Percentiles rank a stretch among this genome's conserved stretches.
Evolutionary conservation across 768 basidiomycete genomes (phyloP).

Genomic region (Lactifluus echinatus): DNA sequence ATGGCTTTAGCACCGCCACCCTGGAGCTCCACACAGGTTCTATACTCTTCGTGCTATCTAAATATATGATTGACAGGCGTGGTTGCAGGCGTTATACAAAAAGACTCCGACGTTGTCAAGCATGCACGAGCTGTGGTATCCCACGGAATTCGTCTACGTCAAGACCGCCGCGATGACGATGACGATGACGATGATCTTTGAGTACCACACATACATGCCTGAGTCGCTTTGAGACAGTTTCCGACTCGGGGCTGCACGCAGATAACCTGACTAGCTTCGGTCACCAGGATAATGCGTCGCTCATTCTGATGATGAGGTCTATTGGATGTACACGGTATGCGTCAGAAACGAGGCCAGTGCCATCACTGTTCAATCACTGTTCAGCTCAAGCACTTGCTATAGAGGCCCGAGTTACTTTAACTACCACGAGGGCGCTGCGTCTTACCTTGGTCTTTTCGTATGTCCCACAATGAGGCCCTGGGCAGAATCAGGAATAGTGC

Average conservation of each 20-base stretch:
- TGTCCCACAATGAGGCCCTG: background rate
- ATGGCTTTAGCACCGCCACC: constrained; percentile 70
- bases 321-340: background rate
- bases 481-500: background rate
- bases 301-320: background rate
- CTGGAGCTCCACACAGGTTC: constrained; percentile 62
- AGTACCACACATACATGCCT: background rate
- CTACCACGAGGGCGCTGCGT: background rate
- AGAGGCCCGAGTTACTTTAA: background rate
- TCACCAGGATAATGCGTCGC: constrained; percentile 4
- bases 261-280: background rate
- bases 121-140: constrained; percentile 25
- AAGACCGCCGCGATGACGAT: constrained; percentile 30
- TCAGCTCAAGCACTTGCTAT: constrained; percentile 13
- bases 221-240: background rate
- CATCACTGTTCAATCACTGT: too few relatives aligned
- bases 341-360: constrained; percentile 2
- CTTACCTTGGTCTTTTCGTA: constrained; percentile 5
- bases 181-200: constrained; percentile 52
- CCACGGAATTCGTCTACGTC: constrained; percentile 32
- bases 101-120: constrained; percentile 30
- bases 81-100: constrained; percentile 50
- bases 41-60: background rate
- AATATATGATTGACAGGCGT: constrained; percentile 1
- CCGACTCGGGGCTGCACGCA: too few relatives aligned